Base-by-base conservation (phyloP, 495 filamentous ascomycete species). In the Penicillium diatomitis region DNA sequence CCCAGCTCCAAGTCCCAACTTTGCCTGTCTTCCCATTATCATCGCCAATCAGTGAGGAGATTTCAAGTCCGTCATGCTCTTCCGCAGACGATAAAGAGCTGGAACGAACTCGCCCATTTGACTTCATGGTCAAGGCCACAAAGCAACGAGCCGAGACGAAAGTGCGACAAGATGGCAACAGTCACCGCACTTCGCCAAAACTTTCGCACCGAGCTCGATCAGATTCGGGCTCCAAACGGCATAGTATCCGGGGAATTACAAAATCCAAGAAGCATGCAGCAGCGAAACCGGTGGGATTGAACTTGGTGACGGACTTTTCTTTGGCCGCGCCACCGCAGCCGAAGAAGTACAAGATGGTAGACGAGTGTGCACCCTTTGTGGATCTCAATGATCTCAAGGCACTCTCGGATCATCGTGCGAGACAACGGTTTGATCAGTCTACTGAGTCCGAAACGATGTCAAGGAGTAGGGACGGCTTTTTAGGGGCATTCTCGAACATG, bases 221-320 rank as follows among this genome's bases (percentile, higher is more conserved):
- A 29, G 45, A 20, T 30, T 38, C 12, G 31, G 20, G 20, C 2
- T 38, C 27, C 28, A 42, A 8, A 35, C 47, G 49, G 30, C 34
- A 52, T 9, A 54, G 52, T 33, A 45, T 60, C 32, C 44, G 54
- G 4, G 58, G 58, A 0, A 65, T 66, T 34, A 55, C 44, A 29
- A 68, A 63, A 52, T 78, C 78, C 50, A 83, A 77, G 32, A 62
- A 62, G 52, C 57, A 53, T 35, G 38, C 44, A 48, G 72, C 44
- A 48, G 72, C 69, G 33, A 63, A 66, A 56, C 78, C 77, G 8
- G 47, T 66, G 3, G 84, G 83, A 3, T 73, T 88, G 59, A 86
- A 77, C 53, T 55, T 90, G 4, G 74, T 85, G 6, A 88, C 85
- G 4, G 65, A 74, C 41, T 71, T 76, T 41, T 64, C 67, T 3